phyloP scores from a whole-genome alignment of 257 asterid species.

The Rubia yunnanensis region DNA sequence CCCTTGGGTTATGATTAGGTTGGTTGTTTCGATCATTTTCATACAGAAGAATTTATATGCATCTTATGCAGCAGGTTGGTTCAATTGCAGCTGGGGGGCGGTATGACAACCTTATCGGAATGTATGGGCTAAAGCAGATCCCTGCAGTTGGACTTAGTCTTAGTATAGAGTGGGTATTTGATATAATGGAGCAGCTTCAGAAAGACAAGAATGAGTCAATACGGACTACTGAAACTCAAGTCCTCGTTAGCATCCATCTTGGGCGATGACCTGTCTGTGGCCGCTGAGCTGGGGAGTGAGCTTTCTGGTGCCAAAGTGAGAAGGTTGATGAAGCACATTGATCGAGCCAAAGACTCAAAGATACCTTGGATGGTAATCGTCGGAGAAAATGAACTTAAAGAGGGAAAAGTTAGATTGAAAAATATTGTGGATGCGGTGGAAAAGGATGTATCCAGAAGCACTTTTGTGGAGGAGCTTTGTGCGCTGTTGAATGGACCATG shows the following conservation, averaged over 20 bases:
- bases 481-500: conserved; percentile 26
- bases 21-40: too few species aligned
- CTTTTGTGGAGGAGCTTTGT: conserved; percentile 45
- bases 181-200: conserved; percentile 72
- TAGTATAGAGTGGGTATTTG: conserved; percentile 86
- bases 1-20: too few species aligned
- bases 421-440: conserved; percentile 37
- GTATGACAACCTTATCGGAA: conserved; percentile 80
- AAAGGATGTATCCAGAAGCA: conserved; percentile 37
- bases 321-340: conserved; percentile 52
- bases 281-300: conserved; percentile 57
- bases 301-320: conserved; percentile 36
- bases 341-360: conserved; percentile 47
- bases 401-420: conserved; percentile 58
- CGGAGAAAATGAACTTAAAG: conserved; percentile 48
- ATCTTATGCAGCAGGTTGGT: too few species aligned
- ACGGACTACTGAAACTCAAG: conserved; percentile 77
- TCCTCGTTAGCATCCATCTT: conserved; percentile 77
- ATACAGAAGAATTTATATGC: too few species aligned
- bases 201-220: conserved; percentile 57
- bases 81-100: conserved; percentile 98
- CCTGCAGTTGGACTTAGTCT: conserved; percentile 92
- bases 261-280: conserved; percentile 57
- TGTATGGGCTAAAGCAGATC: conserved; percentile 75
- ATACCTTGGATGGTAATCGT: conserved; percentile 79